A percentile compares a stretch with the other conserved stretches of the same genome.
These are phyloP conservation scores for Ascochyta fabae DNA, from an alignment of 2,329 filamentous ascomycete species.

Conservation along the genomic window DNA sequence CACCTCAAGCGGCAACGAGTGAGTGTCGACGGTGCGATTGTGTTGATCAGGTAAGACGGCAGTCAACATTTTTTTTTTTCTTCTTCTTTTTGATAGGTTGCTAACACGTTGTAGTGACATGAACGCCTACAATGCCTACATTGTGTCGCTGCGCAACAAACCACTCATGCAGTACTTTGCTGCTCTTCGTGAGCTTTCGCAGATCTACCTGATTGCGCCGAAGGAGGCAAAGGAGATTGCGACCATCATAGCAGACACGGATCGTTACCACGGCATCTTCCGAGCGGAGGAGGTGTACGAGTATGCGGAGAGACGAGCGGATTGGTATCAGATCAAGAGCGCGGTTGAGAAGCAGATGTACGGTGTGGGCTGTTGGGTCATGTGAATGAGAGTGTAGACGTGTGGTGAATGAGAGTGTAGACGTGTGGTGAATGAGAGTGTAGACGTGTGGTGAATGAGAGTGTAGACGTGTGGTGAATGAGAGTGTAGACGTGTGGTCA, in stretches of 20 bases:
- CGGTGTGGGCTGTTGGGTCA: conserved; percentile 84
- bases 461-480: too few relatives aligned
- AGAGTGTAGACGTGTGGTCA: too few relatives aligned
- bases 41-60: conserved; percentile 72
- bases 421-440: too few relatives aligned
- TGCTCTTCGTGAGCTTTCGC: conserved; percentile 87
- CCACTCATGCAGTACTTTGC: conserved; percentile 89
- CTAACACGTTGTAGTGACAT: conserved; percentile 70
- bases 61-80: background rate
- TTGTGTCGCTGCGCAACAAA: conserved; percentile 79
- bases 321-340: conserved; percentile 90
- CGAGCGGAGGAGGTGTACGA: conserved; percentile 96
- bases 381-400: conserved; percentile 61
- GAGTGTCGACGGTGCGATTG: conserved; percentile 86
- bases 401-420: too few relatives aligned
- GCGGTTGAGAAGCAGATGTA: conserved; percentile 98
- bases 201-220: conserved; percentile 92
- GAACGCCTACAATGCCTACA: conserved; percentile 89
- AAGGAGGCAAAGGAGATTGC: conserved; percentile 93
- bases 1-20: conserved; percentile 96
- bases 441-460: conserved; percentile 55
- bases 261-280: conserved; percentile 90
- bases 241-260: conserved; percentile 88
- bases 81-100: background rate
- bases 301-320: conserved; percentile 89